A percentile compares a stretch with the other conserved stretches of the same genome.
Conservation (phyloP, 2,329 filamentous ascomycete genomes). For the Plectosphaerella sp. region DNA sequence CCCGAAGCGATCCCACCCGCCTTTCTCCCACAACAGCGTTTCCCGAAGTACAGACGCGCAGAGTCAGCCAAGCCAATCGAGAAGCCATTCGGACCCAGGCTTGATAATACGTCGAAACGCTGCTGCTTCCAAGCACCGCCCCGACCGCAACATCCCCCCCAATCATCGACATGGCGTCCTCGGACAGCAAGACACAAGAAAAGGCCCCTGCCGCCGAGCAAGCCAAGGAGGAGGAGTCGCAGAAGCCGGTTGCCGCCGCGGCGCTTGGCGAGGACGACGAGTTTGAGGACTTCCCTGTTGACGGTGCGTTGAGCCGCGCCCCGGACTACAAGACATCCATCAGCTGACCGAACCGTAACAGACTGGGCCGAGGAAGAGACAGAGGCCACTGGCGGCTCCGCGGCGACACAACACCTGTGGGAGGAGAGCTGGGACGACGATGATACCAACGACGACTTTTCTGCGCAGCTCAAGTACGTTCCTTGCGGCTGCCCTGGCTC, state of each 20-base stretch:
- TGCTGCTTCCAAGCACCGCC: not conserved
- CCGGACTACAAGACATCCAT: not conserved
- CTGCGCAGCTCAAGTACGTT: conserved; percentile 82
- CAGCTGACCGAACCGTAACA: conserved; percentile 27
- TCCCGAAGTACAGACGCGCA: too few species aligned
- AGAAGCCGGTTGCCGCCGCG: conserved; percentile 51
- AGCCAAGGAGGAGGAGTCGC: conserved; percentile 41
- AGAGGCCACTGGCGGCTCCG: conserved; percentile 67
- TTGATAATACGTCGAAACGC: not conserved
- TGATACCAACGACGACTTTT: conserved; percentile 95
- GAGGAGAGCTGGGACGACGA: conserved; percentile 99
- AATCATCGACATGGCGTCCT: conserved; percentile 16
- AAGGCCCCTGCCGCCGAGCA: conserved; percentile 22
- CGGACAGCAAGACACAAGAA: conserved; percentile 23
- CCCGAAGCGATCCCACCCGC: not conserved
- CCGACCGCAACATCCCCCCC: not conserved
- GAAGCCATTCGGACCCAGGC: not conserved
- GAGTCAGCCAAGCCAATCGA: not conserved
- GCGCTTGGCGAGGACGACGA: conserved; percentile 95
- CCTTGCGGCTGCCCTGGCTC: not conserved
- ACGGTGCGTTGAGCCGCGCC: conserved; percentile 55
- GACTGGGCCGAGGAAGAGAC: conserved; percentile 94
- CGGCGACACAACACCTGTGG: conserved; percentile 78
- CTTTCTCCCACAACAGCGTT: not conserved
- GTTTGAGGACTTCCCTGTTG: conserved; percentile 97